phyloP scores from a whole-genome alignment of 2,329 filamentous ascomycete species.

The Cladorrhinum sp. region DNA sequence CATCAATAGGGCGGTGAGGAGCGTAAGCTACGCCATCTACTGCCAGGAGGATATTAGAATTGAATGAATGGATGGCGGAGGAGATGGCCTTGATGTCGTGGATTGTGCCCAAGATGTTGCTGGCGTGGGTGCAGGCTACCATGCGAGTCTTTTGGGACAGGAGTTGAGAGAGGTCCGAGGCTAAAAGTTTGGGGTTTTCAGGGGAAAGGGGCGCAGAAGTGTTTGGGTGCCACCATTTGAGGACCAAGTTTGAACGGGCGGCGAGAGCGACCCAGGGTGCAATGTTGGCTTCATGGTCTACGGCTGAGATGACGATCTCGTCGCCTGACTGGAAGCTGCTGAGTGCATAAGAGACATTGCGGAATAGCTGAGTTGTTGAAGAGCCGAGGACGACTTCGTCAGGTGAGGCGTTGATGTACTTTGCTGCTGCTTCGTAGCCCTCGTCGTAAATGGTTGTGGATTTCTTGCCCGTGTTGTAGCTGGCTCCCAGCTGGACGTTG shows the following conservation, averaged over 20 bases:
- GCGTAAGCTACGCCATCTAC: constrained; percentile 77
- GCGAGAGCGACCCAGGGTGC: constrained; percentile 71
- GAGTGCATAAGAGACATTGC: constrained; percentile 62
- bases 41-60: constrained; percentile 58
- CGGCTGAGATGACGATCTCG: constrained; percentile 66
- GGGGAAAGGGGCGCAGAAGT: constrained; percentile 29
- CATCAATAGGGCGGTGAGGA: constrained; percentile 68
- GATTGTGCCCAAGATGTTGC: constrained; percentile 71
- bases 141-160: constrained; percentile 64
- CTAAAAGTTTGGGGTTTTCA: constrained; percentile 57
- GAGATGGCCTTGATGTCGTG: constrained; percentile 59
- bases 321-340: constrained; percentile 50
- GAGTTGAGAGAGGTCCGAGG: constrained; percentile 55
- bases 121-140: constrained; percentile 70
- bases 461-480: constrained; percentile 58
- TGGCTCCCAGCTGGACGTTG: constrained; percentile 75
- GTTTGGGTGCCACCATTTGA: constrained; percentile 66
- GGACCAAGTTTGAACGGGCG: constrained; percentile 51
- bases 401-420: constrained; percentile 64
- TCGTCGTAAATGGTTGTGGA: constrained; percentile 58
- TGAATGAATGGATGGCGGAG: constrained; percentile 46
- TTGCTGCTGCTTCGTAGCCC: constrained; percentile 63
- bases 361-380: constrained; percentile 73
- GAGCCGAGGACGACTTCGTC: constrained; percentile 71
- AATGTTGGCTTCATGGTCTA: constrained; percentile 78